Percentiles rank a stretch among this genome's conserved stretches.
Evolutionary conservation across 805 yeast genomes (phyloP).

Genomic region (Metschnikowia aberdeeniae): DNA sequence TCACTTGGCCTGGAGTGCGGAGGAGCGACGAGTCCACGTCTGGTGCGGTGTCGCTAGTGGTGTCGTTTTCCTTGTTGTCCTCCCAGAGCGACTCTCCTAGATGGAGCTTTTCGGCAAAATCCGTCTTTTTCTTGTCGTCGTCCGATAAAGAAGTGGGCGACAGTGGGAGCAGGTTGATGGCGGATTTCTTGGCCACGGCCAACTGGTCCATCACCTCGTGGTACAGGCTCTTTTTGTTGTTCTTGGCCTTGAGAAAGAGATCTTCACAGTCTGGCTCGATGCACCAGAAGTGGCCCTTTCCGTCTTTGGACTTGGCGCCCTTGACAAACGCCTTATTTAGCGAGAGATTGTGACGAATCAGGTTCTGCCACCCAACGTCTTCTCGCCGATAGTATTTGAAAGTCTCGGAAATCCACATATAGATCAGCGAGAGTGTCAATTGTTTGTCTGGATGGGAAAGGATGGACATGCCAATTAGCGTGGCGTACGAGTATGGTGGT

Average conservation of each 20-base stretch:
- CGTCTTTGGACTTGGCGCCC: slow-evolving; percentile 85
- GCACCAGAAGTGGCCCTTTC: slow-evolving; percentile 92
- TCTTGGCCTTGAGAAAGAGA: slow-evolving; percentile 66
- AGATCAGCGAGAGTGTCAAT: slow-evolving; percentile 60
- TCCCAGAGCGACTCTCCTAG: slow-evolving; percentile 5
- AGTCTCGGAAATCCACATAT: slow-evolving; percentile 85
- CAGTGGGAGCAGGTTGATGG: slow-evolving; percentile 13
- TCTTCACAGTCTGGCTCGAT: slow-evolving; percentile 79
- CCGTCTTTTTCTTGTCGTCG: slow-evolving; percentile 6
- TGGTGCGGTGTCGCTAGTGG: slow-evolving; percentile 6
- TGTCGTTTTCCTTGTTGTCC: slow-evolving; percentile 5
- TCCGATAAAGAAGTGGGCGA: slow-evolving; percentile 13
- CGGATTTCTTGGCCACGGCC: slow-evolving; percentile 9
- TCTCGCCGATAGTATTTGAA: slow-evolving; percentile 78
- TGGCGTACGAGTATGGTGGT: slow-evolving; percentile 94
- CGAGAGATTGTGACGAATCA: slow-evolving; percentile 90
- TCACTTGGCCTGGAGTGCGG: slow-evolving; percentile 12
- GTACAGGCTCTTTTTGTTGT: slow-evolving; percentile 41
- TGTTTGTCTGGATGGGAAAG: slow-evolving; percentile 61
- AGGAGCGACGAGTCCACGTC: slow-evolving; percentile 9
- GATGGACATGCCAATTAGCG: slow-evolving; percentile 89
- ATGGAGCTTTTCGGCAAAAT: background rate
- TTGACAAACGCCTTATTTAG: slow-evolving; percentile 90
- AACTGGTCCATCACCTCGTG: slow-evolving; percentile 44
- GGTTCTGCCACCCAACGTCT: slow-evolving; percentile 96